Evolutionary conservation across 2,329 filamentous ascomycete genomes (phyloP).

Genomic region (Sporothrix luriei): DNA sequence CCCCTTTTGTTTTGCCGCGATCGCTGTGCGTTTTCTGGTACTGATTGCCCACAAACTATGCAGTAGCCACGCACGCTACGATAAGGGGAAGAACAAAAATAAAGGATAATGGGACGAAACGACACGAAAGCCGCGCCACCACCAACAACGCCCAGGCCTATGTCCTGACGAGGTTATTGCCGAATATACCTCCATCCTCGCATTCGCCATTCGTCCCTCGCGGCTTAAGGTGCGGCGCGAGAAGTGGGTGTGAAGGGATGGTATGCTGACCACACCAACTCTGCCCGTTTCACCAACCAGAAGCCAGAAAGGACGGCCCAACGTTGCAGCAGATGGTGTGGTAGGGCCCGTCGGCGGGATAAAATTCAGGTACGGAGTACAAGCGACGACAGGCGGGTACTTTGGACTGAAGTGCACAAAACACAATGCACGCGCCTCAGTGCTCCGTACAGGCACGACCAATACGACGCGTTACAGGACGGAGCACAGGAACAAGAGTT

Average conservation of each 20-base stretch:
- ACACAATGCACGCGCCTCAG: slow-evolving; percentile 11
- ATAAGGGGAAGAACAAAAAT: background rate
- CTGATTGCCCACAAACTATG: slow-evolving; percentile 14
- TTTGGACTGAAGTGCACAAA: slow-evolving; percentile 4
- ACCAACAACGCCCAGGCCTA: background rate
- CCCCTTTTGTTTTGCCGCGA: background rate
- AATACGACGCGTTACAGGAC: slow-evolving; percentile 15
- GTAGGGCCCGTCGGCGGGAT: slow-evolving; percentile 15
- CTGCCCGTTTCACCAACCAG: slow-evolving; percentile 28
- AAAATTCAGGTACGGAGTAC: background rate
- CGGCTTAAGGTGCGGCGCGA: background rate
- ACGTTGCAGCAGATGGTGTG: slow-evolving; percentile 21
- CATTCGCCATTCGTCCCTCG: slow-evolving; percentile 5
- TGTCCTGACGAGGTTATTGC: slow-evolving; percentile 11
- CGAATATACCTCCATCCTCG: slow-evolving; percentile 6
- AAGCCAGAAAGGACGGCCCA: slow-evolving; percentile 16
- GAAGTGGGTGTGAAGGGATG: slow-evolving; percentile 31
- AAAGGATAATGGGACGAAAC: slow-evolving; percentile 1
- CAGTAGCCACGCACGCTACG: background rate
- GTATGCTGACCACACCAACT: slow-evolving; percentile 32
- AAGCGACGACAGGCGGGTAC: background rate
- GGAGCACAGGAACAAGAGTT: background rate
- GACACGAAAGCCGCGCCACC: slow-evolving; percentile 12
- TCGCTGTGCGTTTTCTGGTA: background rate
- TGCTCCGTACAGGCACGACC: slow-evolving; percentile 4